Percentiles rank a stretch among this genome's conserved stretches.
These are phyloP conservation scores for Elaeis guineensis DNA, from an alignment of 176 grass and related monocot species.

Conservation along the genomic window DNA sequence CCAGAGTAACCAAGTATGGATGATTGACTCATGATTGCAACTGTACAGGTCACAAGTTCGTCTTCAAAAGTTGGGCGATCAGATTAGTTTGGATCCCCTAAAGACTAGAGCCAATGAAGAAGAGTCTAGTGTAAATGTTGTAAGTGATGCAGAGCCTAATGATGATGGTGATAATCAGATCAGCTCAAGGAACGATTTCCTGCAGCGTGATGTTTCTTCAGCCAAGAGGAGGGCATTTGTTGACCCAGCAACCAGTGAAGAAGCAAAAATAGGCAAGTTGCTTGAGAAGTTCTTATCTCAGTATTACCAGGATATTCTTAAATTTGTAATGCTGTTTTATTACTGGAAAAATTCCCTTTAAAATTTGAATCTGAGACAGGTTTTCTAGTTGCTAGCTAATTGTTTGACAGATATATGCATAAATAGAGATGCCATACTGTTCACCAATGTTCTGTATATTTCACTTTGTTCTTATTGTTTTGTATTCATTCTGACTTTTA, in stretches of 20 bases:
- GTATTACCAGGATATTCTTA: no score
- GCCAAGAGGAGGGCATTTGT: constrained; percentile 34
- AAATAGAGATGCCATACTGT: no score
- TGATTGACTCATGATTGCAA: constrained; percentile 12
- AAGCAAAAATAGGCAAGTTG: constrained; percentile 45
- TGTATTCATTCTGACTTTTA: no score
- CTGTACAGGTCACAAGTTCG: constrained; percentile 55
- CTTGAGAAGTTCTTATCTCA: not conserved
- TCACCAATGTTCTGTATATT: no score
- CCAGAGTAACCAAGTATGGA: constrained; percentile 8
- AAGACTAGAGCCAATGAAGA: constrained; percentile 49
- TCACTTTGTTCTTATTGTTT: no score
- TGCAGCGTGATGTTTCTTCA: constrained; percentile 33
- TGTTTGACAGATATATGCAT: no score
- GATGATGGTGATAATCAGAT: constrained; percentile 44
- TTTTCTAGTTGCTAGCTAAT: no score
- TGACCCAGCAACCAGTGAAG: constrained; percentile 42
- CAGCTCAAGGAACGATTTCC: constrained; percentile 36
- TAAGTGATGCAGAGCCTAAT: constrained; percentile 34
- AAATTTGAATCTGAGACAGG: no score
- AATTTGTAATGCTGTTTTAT: no score
- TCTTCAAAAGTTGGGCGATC: constrained; percentile 55
- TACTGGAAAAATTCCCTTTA: no score
- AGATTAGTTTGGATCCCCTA: constrained; percentile 49
- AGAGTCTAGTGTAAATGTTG: constrained; percentile 40